Percentiles rank a stretch among this genome's conserved stretches.
These are phyloP conservation scores for Teunomyces kruisii DNA, from an alignment of 805 yeast species.

Conservation along the genomic window DNA sequence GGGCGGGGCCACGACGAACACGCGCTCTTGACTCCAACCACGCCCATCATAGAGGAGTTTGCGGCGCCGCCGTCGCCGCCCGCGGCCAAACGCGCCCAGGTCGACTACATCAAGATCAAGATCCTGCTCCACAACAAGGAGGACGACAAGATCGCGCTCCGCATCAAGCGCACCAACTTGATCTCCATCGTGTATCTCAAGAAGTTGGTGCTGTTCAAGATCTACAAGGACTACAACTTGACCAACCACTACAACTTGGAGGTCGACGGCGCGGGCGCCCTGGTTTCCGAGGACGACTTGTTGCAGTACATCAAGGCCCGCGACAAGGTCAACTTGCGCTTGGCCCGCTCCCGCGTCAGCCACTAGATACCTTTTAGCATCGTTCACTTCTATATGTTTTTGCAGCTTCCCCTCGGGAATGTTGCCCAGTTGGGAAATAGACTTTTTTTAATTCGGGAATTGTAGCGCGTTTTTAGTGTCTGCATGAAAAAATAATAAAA, in stretches of 20 bases:
- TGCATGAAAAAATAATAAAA: too few species aligned
- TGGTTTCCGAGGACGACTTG: constrained; percentile 11
- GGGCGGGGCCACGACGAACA: constrained; percentile 3
- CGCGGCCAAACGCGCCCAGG: not conserved
- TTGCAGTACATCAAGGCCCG: constrained; percentile 17
- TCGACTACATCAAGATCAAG: constrained; percentile 25
- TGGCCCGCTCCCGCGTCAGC: constrained; percentile 18
- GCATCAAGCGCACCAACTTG: constrained; percentile 22
- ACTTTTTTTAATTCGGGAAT: not conserved
- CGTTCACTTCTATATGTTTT: constrained; percentile 2
- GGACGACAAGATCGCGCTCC: constrained; percentile 29
- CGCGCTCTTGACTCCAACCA: constrained; percentile 11
- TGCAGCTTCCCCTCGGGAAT: not conserved
- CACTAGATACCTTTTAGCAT: not conserved
- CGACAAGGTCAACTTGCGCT: constrained; percentile 24
- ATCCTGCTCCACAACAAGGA: constrained; percentile 25
- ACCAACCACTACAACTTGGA: constrained; percentile 26
- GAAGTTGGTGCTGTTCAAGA: constrained; percentile 25
- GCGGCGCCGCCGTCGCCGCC: constrained; percentile 3
- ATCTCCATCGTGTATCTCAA: constrained; percentile 26
- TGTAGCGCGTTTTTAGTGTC: too few species aligned
- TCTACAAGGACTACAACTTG: constrained; percentile 30
- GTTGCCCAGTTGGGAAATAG: not conserved
- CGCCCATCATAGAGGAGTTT: constrained; percentile 15
- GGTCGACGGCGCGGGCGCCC: constrained; percentile 11